These are phyloP conservation scores for Sarcodon aspratus DNA, from an alignment of 768 basidiomycete genomes.

Conservation along the genomic window DNA sequence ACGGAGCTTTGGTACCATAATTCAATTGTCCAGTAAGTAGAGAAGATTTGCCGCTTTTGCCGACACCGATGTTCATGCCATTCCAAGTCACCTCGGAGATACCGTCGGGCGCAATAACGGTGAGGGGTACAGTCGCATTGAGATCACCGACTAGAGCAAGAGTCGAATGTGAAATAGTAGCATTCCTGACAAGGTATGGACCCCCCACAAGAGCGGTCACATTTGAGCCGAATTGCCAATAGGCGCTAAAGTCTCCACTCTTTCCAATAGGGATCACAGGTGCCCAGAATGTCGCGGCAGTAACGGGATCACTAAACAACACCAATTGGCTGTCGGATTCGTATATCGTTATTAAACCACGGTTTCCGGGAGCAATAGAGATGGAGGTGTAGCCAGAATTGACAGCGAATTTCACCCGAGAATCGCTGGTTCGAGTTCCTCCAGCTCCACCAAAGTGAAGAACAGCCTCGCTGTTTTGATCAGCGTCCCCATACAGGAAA, in stretches of 20 bases:
- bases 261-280: conserved; percentile 42
- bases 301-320: conserved; percentile 53
- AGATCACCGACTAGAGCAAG: conserved; percentile 64
- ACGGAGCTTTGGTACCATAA: conserved; percentile 17
- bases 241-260: conserved; percentile 27
- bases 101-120: conserved; percentile 47
- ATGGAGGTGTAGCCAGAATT: conserved; percentile 29
- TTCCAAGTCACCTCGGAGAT: conserved; percentile 63
- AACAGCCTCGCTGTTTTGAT: conserved; percentile 22
- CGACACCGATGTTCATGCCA: conserved; percentile 31
- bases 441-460: conserved; percentile 12
- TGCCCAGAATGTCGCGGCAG: conserved; percentile 67
- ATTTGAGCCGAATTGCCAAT: conserved; percentile 69
- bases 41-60: conserved; percentile 19
- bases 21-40: conserved; percentile 39
- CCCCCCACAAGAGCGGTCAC: conserved; percentile 43
- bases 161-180: conserved; percentile 13
- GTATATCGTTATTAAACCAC: conserved; percentile 50
- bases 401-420: conserved; percentile 15
- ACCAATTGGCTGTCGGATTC: conserved; percentile 60
- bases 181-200: conserved; percentile 35
- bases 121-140: conserved; percentile 43
- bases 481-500: conserved; percentile 24
- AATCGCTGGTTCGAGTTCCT: conserved; percentile 4
- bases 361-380: conserved; percentile 41